Evolutionary conservation across 345 rosid genomes (phyloP).

Genomic region (Ricinus communis): DNA sequence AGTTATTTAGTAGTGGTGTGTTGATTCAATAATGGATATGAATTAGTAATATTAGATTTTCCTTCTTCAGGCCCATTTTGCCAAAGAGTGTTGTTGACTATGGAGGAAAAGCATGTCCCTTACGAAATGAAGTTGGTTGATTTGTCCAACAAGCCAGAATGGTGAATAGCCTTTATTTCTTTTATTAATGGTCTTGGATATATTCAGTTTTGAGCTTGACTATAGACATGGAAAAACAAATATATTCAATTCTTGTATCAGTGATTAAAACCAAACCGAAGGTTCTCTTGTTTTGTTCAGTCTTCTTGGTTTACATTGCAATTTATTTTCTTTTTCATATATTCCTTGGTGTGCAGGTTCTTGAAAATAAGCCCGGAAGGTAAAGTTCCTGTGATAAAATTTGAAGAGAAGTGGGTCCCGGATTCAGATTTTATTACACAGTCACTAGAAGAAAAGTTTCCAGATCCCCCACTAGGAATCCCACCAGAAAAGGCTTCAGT

Average conservation of each 20-base stretch:
- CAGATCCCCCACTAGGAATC: constrained; percentile 70
- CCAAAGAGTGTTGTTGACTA: constrained; percentile 78
- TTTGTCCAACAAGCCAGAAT: constrained; percentile 81
- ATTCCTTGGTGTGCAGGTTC: constrained; percentile 57
- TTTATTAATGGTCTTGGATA: no score
- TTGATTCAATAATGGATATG: neutral
- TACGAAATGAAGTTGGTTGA: constrained; percentile 88
- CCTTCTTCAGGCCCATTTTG: constrained; percentile 72
- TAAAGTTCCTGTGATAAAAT: constrained; percentile 79
- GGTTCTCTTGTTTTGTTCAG: neutral
- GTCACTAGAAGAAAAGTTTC: constrained; percentile 79
- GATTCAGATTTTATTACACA: constrained; percentile 93
- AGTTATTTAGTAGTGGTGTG: neutral
- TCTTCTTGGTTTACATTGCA: neutral
- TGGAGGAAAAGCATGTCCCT: constrained; percentile 89
- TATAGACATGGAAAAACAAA: neutral
- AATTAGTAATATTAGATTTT: neutral
- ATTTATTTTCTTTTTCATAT: neutral
- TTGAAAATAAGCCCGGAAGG: constrained; percentile 80
- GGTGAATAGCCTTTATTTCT: constrained; percentile 45
- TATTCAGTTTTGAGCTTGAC: no score
- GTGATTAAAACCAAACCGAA: no score
- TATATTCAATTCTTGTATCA: no score
- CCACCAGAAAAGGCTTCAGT: constrained; percentile 84
- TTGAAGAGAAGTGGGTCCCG: constrained; percentile 88